Percentiles rank a stretch among this genome's conserved stretches.
Conservation (phyloP, 352 stramenopile species). For the Globisporangium alternatum region DNA sequence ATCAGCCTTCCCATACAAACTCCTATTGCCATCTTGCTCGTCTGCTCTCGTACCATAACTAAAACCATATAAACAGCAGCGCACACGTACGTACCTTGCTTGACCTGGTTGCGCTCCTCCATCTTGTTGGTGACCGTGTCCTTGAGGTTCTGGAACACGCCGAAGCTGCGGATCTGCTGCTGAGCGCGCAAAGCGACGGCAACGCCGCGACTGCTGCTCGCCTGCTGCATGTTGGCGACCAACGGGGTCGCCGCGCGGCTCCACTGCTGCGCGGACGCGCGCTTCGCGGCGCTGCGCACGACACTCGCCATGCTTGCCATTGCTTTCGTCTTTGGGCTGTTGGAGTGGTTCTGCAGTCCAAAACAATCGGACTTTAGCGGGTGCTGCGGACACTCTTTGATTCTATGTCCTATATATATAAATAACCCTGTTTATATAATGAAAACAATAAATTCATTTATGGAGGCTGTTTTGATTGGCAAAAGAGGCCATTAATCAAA, state of each 20-base stretch:
- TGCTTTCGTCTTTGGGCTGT: constrained; percentile 14
- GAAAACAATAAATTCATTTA: background rate
- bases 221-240: constrained; percentile 8
- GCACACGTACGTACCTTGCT: constrained; percentile 46
- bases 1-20: background rate
- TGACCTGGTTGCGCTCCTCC: constrained; percentile 77
- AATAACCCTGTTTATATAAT: background rate
- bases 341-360: constrained; percentile 1
- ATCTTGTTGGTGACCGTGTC: constrained; percentile 74
- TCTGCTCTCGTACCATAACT: background rate
- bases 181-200: background rate
- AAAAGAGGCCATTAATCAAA: constrained; percentile 3
- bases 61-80: background rate
- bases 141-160: constrained; percentile 71
- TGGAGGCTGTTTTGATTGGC: background rate
- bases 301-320: constrained; percentile 14
- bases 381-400: background rate
- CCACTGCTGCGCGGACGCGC: constrained; percentile 29
- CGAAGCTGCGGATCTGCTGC: constrained; percentile 53
- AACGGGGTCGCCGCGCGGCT: constrained; percentile 17
- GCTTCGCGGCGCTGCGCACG: constrained; percentile 34
- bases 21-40: background rate
- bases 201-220: background rate
- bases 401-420: background rate
- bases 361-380: constrained; percentile 9